Conservation (phyloP, 2,329 filamentous ascomycete genomes). For the Aspergillus ibericus region DNA sequence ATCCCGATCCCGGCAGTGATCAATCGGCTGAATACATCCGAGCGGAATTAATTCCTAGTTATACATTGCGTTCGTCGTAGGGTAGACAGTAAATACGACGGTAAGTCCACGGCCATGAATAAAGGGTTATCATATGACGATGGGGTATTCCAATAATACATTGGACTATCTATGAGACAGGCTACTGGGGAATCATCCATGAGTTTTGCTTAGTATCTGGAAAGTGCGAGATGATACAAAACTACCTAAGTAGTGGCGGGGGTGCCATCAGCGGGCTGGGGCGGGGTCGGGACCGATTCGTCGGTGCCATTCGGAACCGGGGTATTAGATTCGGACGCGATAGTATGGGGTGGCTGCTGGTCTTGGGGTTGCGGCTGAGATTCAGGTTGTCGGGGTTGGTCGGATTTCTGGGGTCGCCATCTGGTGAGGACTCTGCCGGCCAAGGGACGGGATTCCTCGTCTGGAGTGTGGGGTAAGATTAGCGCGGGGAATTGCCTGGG, state of each 20-base stretch:
- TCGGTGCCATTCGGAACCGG: not conserved
- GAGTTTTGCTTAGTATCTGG: not conserved
- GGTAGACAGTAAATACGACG: no score
- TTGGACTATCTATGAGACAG: not conserved
- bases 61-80: not conserved
- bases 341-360: not conserved
- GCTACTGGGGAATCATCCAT: not conserved
- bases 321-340: not conserved
- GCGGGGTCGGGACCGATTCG: not conserved
- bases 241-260: not conserved
- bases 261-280: not conserved
- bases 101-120: no score
- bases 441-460: conserved; percentile 49
- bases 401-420: conserved; percentile 53
- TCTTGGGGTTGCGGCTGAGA: not conserved
- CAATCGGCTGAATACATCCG: not conserved
- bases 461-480: conserved; percentile 23
- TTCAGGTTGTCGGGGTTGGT: conserved; percentile 18
- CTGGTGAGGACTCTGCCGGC: conserved; percentile 56
- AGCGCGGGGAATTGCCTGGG: not conserved
- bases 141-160: not conserved
- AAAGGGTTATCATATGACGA: no score
- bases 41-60: not conserved
- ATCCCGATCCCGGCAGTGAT: no score
- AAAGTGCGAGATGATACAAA: not conserved